A percentile compares a stretch with the other conserved stretches of the same genome.
Evolutionary conservation across 257 asterid species (phyloP).

Genomic region (Orobanche coerulescens): DNA sequence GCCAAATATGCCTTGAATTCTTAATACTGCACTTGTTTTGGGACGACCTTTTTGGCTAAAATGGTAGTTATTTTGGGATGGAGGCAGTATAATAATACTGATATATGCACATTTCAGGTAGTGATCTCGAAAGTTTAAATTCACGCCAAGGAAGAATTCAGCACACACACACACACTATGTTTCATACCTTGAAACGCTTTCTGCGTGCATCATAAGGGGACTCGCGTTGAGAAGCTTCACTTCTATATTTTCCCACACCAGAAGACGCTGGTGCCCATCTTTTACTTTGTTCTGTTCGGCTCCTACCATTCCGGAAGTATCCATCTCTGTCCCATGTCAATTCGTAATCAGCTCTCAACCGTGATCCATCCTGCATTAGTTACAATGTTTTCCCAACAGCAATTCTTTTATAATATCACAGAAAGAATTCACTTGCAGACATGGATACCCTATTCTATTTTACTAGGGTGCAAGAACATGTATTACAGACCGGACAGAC

Average conservation of each 20-base stretch:
- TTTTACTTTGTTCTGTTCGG: slow-evolving; percentile 49
- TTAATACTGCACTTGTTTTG: too few species aligned
- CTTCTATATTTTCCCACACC: slow-evolving; percentile 35
- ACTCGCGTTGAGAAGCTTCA: slow-evolving; percentile 39
- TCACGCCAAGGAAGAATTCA: too few species aligned
- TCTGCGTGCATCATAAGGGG: slow-evolving; percentile 56
- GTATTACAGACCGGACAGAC: background rate
- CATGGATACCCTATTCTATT: background rate
- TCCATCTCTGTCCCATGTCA: slow-evolving; percentile 76
- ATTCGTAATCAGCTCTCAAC: slow-evolving; percentile 77
- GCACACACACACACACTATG: too few species aligned
- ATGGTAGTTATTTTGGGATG: too few species aligned
- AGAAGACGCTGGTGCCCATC: slow-evolving; percentile 49
- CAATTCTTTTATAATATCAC: slow-evolving; percentile 9
- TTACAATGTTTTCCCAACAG: slow-evolving; percentile 12
- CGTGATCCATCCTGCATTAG: slow-evolving; percentile 85
- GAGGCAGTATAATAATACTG: too few species aligned
- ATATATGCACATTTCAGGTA: background rate
- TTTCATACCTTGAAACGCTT: slow-evolving; percentile 64
- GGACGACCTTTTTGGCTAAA: too few species aligned
- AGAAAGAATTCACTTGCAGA: background rate
- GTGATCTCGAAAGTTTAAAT: background rate
- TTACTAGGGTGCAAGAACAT: background rate
- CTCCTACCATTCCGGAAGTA: slow-evolving; percentile 47
- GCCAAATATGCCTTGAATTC: too few species aligned